Evolutionary conservation across 2,329 filamentous ascomycete species (phyloP).

Genomic region (Penicillium sp.): DNA sequence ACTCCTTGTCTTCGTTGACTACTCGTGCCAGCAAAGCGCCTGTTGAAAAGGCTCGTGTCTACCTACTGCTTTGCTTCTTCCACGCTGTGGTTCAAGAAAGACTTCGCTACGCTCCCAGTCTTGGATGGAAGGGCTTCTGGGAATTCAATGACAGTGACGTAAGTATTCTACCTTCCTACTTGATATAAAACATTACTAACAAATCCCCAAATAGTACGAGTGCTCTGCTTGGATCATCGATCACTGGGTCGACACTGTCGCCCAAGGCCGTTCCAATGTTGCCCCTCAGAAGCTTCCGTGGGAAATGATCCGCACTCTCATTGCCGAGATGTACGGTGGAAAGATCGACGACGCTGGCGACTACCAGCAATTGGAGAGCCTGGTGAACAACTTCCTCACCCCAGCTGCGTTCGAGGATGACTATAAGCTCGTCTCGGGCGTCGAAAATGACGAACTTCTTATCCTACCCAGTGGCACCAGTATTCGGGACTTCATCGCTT

Average conservation of each 20-base stretch:
- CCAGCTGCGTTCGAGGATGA: conserved; percentile 88
- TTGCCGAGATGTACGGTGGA: conserved; percentile 94
- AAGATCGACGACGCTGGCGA: conserved; percentile 93
- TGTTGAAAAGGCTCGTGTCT: conserved; percentile 85
- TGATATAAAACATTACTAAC: conserved; percentile 18
- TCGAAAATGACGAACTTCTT: conserved; percentile 61
- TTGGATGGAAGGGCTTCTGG: conserved; percentile 99
- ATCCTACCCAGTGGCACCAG: conserved; percentile 76
- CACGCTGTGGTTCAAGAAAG: conserved; percentile 96
- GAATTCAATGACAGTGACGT: conserved; percentile 99
- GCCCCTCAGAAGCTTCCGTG: conserved; percentile 92
- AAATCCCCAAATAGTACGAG: conserved; percentile 67
- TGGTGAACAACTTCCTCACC: conserved; percentile 78
- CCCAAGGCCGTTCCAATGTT: conserved; percentile 85
- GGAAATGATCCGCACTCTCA: conserved; percentile 88
- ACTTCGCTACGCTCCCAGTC: conserved; percentile 84
- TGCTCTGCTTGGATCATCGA: conserved; percentile 96
- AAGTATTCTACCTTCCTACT: conserved; percentile 50
- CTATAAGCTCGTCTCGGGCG: conserved; percentile 78
- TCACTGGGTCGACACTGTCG: conserved; percentile 82
- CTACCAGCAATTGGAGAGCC: conserved; percentile 67
- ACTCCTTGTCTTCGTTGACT: conserved; percentile 82
- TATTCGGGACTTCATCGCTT: conserved; percentile 80
- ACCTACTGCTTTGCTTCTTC: conserved; percentile 87
- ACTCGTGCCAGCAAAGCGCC: conserved; percentile 75